Percentiles rank a stretch among this genome's conserved stretches.
Evolutionary conservation across 2,329 filamentous ascomycete genomes (phyloP).

Genomic region (Fusarium sulawesiense): DNA sequence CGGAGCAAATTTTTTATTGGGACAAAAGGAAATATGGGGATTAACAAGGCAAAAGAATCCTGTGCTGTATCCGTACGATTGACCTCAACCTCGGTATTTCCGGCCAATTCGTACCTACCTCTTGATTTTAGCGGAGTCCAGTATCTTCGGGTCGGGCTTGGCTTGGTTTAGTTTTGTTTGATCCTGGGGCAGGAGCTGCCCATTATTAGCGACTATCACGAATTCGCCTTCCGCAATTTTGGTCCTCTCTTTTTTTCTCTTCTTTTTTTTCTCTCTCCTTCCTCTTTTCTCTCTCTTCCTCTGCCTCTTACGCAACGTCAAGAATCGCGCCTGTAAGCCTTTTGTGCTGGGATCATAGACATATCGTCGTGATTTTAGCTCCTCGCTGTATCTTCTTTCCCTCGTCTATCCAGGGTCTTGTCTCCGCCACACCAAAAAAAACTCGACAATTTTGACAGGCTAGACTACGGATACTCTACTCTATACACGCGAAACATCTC

Average conservation of each 20-base stretch:
- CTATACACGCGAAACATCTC: background rate
- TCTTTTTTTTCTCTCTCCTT: background rate
- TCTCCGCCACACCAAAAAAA: slow-evolving; percentile 10
- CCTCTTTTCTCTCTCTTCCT: background rate
- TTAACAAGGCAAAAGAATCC: slow-evolving; percentile 14
- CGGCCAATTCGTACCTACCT: slow-evolving; percentile 29
- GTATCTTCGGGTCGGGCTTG: slow-evolving; percentile 4
- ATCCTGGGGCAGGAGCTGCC: slow-evolving; percentile 1
- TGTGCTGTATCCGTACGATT: background rate
- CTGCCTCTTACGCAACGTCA: slow-evolving; percentile 10
- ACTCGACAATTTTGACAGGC: slow-evolving; percentile 3
- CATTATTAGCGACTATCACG: slow-evolving; percentile 24
- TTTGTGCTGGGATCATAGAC: slow-evolving; percentile 25
- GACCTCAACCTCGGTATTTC: slow-evolving; percentile 34
- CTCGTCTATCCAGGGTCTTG: background rate
- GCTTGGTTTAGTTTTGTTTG: background rate
- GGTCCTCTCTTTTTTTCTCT: slow-evolving; percentile 3
- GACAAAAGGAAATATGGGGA: slow-evolving; percentile 31
- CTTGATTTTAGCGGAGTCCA: slow-evolving; percentile 32
- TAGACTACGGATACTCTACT: background rate
- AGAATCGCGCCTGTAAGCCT: slow-evolving; percentile 14
- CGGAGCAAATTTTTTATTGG: background rate
- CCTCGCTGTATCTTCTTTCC: background rate
- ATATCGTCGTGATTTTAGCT: slow-evolving; percentile 7
- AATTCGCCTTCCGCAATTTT: slow-evolving; percentile 41